Percentiles rank a stretch among this genome's conserved stretches.
phyloP scores from a whole-genome alignment of 2,329 filamentous ascomycete genomes.

The Penicillium glabrum region DNA sequence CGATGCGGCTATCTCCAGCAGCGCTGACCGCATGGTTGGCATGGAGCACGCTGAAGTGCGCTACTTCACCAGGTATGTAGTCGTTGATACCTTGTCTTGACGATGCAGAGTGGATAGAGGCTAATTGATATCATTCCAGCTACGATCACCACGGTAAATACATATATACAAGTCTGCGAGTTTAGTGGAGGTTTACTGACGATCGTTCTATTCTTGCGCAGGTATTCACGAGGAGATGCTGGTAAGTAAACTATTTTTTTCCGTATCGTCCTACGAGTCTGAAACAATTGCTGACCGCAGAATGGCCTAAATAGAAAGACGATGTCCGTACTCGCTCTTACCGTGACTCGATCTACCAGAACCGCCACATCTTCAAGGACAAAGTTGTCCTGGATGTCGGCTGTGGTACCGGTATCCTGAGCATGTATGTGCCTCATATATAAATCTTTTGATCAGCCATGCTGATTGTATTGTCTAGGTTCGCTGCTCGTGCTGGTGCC shows the following conservation, averaged over 20 bases:
- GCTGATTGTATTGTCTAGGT: conserved; percentile 59
- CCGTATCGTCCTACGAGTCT: not conserved
- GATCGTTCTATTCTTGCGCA: conserved; percentile 44
- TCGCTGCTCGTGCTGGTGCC: conserved; percentile 90
- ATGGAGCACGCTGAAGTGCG: conserved; percentile 96
- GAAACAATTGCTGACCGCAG: not conserved
- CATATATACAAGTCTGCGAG: conserved; percentile 17
- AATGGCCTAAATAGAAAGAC: conserved; percentile 70
- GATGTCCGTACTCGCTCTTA: conserved; percentile 96
- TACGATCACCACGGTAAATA: conserved; percentile 95
- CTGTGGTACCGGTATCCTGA: conserved; percentile 95
- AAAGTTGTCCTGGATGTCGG: conserved; percentile 95
- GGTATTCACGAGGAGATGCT: conserved; percentile 98
- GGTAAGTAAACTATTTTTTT: conserved; percentile 58
- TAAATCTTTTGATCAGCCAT: not conserved
- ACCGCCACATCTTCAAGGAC: conserved; percentile 89
- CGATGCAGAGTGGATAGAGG: conserved; percentile 8
- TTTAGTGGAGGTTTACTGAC: conserved; percentile 14
- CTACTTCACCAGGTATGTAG: conserved; percentile 90
- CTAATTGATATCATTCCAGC: conserved; percentile 49
- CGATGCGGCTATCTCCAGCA: conserved; percentile 36
- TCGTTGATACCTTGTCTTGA: not conserved
- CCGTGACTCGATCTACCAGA: conserved; percentile 96
- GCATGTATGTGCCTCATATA: conserved; percentile 67
- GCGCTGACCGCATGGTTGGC: conserved; percentile 50